Evolutionary conservation across 192 early-diverging fungal genomes (phyloP), one percentile per base, ranked within the genome.

Genomic region (Podila epigama): DNA sequence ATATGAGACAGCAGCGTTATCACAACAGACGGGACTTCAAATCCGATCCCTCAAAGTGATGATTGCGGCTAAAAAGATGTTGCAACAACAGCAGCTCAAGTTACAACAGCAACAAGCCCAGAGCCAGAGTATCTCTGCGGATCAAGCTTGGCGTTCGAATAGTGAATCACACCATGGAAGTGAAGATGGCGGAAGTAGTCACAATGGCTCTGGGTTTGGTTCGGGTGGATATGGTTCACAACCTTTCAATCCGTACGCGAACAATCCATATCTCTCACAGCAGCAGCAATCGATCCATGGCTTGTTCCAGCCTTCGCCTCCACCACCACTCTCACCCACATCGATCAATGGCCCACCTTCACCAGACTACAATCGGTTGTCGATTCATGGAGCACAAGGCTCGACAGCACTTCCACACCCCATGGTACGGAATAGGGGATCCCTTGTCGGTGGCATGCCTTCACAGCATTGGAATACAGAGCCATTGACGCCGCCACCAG

Each of bases 21-120:
- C 89, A 2, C 85, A 90, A 29, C 88, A 92, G 69, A 87, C 82
- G 35, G 86, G 90, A 7, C 77, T 92, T 61, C 91, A 92, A 58
- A 75, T 87, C 25, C 72, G 86, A 51, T 82, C 86, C 4, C 70
- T 87, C 32, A 78, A 83, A 42, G 79, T 85, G 10, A 83, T 87
- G 86, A 71, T 87, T 42, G 78, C 70, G 32, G 78, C 86, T 20
- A 84, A 81, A 51, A 87, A 87, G 64, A 83, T 87, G 78, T 69
- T 87, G 13, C 85, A 86, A 50, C 84, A 86, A 50, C 85, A 86
- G 51, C 85, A 86, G 33, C 51, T 77, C 1, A 77, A 68, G 18
- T 66, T 77, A 4, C 73, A 77, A 10, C 73, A 77, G n/a, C 73
- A 77, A n/a, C 73, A 77, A 25, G 56, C 73, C 13, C 16, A 68